Evolutionary conservation across 441 rosid species (phyloP).

Genomic region (Adansonia madagascariensis): DNA sequence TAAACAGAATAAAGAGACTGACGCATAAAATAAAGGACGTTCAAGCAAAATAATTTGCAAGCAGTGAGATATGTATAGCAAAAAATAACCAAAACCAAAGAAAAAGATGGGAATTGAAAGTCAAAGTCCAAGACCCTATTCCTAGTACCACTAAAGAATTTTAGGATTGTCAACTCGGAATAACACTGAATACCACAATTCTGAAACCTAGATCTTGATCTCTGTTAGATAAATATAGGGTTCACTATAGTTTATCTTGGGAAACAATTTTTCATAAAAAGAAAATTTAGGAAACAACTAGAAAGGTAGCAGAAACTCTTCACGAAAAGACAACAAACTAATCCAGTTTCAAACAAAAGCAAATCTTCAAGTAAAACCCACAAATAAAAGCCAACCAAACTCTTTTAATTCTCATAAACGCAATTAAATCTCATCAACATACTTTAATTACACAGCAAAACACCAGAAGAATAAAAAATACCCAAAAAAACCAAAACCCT

Average conservation of each 20-base stretch:
- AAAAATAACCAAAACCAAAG: not conserved
- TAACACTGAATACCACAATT: slow-evolving; percentile 15
- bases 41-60: not conserved
- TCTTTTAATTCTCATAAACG: slow-evolving; percentile 29
- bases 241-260: not conserved
- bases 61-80: not conserved
- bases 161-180: not conserved
- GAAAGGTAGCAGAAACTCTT: not conserved
- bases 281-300: slow-evolving; percentile 17
- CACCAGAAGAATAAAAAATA: slow-evolving; percentile 14
- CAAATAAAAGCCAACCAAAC: slow-evolving; percentile 45
- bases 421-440: slow-evolving; percentile 17
- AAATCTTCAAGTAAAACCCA: slow-evolving; percentile 29
- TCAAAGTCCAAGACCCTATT: slow-evolving; percentile 16
- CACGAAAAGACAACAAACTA: slow-evolving; percentile 17
- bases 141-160: not conserved
- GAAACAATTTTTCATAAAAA: not conserved
- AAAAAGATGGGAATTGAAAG: not conserved
- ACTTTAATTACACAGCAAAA: slow-evolving; percentile 32
- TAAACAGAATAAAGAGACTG: not conserved
- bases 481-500: slow-evolving; percentile 23
- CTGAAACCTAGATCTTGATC: slow-evolving; percentile 23
- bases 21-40: not conserved
- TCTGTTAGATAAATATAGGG: not conserved
- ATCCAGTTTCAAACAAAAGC: slow-evolving; percentile 30